Evolutionary conservation across 2,329 filamentous ascomycete genomes (phyloP).

Genomic region (Pseudocercospora crystallina): DNA sequence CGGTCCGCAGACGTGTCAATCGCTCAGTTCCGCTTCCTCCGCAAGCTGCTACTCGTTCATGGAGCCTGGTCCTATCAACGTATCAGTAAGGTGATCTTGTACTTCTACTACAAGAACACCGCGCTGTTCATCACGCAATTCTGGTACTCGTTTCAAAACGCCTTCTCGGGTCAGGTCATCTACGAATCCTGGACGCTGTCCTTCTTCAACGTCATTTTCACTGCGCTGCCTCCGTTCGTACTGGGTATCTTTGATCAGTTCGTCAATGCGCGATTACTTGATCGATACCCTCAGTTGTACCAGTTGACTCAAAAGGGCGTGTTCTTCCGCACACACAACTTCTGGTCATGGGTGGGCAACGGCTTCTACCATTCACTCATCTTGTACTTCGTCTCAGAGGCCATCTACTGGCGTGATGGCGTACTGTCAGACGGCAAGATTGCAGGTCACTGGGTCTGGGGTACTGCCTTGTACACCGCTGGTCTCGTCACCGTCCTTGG

Average conservation of each 20-base stretch:
- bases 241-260: conserved; percentile 98
- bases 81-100: conserved; percentile 93
- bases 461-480: conserved; percentile 87
- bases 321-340: conserved; percentile 92
- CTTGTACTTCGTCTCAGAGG: conserved; percentile 80
- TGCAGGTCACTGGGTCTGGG: conserved; percentile 97
- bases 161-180: conserved; percentile 95
- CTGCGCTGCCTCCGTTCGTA: conserved; percentile 85
- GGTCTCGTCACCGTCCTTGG: conserved; percentile 91
- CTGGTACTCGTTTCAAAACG: conserved; percentile 93
- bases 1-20: conserved; percentile 95
- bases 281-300: conserved; percentile 95
- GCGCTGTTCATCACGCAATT: conserved; percentile 99
- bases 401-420: conserved; percentile 80
- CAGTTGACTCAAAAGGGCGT: conserved; percentile 86
- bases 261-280: conserved; percentile 87
- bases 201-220: conserved; percentile 99
- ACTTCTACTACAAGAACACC: conserved; percentile 99
- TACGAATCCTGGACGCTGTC: conserved; percentile 99
- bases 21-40: conserved; percentile 90
- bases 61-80: conserved; percentile 97
- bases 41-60: conserved; percentile 91
- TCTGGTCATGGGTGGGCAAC: conserved; percentile 88
- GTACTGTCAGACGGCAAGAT: conserved; percentile 75
- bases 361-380: conserved; percentile 94